phyloP scores from a whole-genome alignment of 768 basidiomycete species.

The Boletus rex-veris region DNA sequence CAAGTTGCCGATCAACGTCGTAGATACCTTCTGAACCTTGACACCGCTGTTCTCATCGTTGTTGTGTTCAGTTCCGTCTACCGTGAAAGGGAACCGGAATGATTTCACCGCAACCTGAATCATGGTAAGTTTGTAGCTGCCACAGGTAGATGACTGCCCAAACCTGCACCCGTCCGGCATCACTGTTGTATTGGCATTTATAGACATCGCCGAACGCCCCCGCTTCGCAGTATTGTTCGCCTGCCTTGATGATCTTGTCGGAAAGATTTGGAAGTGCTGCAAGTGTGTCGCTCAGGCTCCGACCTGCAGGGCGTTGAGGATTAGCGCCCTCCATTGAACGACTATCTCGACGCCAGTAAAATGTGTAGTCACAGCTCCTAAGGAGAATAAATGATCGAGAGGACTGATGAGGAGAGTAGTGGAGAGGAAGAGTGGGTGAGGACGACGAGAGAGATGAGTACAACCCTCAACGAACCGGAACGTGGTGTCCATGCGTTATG shows the following conservation, averaged over 20 bases:
- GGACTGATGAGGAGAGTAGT: too few species aligned
- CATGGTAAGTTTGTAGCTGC: not conserved
- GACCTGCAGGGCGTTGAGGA: too few species aligned
- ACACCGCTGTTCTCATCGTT: too few species aligned
- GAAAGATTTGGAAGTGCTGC: not conserved
- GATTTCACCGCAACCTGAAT: slow-evolving; percentile 1
- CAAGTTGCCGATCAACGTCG: not conserved
- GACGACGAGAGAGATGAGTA: too few species aligned
- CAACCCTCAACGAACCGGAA: too few species aligned
- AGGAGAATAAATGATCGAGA: too few species aligned
- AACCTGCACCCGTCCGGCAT: not conserved
- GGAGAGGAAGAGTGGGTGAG: too few species aligned
- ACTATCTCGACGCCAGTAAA: too few species aligned
- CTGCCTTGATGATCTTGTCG: not conserved
- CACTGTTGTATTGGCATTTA: not conserved
- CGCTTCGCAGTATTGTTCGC: not conserved
- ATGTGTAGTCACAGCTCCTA: too few species aligned
- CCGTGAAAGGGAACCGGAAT: not conserved
- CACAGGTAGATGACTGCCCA: not conserved
- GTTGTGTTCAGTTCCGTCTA: not conserved
- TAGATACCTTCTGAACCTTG: not conserved
- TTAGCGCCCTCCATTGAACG: too few species aligned
- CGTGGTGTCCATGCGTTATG: too few species aligned
- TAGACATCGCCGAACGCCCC: slow-evolving; percentile 2
- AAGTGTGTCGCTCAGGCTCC: not conserved